Conservation (phyloP, 1,284 basidiomycete species). For the Athelia sp. region DNA sequence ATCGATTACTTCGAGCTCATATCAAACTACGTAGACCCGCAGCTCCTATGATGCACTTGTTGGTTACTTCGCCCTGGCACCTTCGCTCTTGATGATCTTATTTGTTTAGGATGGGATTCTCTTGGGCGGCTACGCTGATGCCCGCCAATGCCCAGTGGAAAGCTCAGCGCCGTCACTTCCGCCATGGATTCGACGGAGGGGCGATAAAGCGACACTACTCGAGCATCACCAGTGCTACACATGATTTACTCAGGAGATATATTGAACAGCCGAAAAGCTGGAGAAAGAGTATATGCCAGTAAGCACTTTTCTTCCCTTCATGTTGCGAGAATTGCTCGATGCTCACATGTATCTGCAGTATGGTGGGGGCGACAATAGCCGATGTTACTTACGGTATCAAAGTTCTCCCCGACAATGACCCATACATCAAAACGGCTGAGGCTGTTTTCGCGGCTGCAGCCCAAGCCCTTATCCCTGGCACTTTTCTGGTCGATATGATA, state of each 20-base stretch:
- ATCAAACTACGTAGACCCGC: too few relatives aligned
- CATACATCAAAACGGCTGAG: slow-evolving; percentile 10
- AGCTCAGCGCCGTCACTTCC: slow-evolving; percentile 11
- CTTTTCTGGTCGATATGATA: slow-evolving; percentile 12
- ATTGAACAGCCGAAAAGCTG: slow-evolving; percentile 5
- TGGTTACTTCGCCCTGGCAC: too few relatives aligned
- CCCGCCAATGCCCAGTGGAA: slow-evolving; percentile 15
- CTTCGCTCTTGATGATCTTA: too few relatives aligned
- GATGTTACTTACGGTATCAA: slow-evolving; percentile 11
- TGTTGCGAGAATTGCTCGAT: neutral
- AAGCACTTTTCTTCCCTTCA: slow-evolving; percentile 1
- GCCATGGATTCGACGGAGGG: slow-evolving; percentile 1
- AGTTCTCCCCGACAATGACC: slow-evolving; percentile 10
- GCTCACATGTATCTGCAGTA: slow-evolving; percentile 1
- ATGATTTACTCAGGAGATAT: neutral
- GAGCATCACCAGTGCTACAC: neutral
- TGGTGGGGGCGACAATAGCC: slow-evolving; percentile 3
- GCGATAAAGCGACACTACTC: neutral
- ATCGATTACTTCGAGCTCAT: too few relatives aligned
- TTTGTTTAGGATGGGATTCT: slow-evolving; percentile 27
- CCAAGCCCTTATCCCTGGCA: slow-evolving; percentile 11
- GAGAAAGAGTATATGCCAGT: slow-evolving; percentile 1
- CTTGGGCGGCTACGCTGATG: slow-evolving; percentile 21
- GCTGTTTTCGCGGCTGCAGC: slow-evolving; percentile 9
- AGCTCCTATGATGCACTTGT: too few relatives aligned